Evolutionary conservation across 139 green algal genomes (phyloP).

Genomic region (Chlorella sorokiniana): DNA sequence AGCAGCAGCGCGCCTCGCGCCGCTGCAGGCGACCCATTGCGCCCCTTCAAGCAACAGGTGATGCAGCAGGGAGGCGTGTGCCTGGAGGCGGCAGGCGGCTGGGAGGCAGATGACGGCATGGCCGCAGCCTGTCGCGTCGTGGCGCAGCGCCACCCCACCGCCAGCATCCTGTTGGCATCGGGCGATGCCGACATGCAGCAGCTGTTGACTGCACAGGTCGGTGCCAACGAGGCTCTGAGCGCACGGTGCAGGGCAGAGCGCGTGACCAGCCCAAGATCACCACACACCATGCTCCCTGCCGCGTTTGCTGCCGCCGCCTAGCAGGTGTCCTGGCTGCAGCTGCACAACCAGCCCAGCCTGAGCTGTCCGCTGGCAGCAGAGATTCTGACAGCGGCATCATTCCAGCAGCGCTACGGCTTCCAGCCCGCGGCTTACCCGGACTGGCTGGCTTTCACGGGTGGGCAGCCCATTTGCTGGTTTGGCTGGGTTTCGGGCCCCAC

Average conservation of each 20-base stretch:
- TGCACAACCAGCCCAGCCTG: slow-evolving; percentile 1
- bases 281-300: no score
- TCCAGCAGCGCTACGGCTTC: slow-evolving; percentile 22
- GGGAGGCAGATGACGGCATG: slow-evolving; percentile 33
- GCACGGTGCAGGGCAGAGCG: no score
- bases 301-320: no score
- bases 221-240: no score
- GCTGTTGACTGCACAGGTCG: slow-evolving; percentile 21
- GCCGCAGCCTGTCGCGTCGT: not conserved
- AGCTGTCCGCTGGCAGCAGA: not conserved
- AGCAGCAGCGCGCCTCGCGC: not conserved
- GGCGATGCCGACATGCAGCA: slow-evolving; percentile 33
- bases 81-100: slow-evolving; percentile 16
- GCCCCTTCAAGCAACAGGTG: slow-evolving; percentile 1
- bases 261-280: no score
- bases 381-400: slow-evolving; percentile 6
- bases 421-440: slow-evolving; percentile 7
- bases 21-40: not conserved
- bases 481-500: not conserved
- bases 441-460: slow-evolving; percentile 28
- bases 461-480: not conserved
- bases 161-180: not conserved
- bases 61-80: slow-evolving; percentile 1
- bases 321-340: slow-evolving; percentile 27
- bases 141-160: not conserved